These are phyloP conservation scores for Entonaema liquescens DNA, from an alignment of 495 filamentous ascomycete species.

Conservation along the genomic window DNA sequence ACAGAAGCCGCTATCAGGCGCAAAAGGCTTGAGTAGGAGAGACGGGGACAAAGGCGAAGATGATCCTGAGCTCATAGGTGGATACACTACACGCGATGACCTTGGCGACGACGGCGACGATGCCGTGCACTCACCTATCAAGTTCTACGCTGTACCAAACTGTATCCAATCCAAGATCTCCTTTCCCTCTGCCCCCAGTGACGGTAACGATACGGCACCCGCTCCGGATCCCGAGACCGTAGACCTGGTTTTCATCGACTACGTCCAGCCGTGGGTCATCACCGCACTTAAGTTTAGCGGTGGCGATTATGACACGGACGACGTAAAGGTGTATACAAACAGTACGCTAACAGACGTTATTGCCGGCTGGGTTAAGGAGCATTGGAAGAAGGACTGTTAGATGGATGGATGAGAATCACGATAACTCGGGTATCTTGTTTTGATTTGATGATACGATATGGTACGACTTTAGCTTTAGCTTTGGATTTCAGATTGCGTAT, in stretches of 20 bases:
- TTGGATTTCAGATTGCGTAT: neutral
- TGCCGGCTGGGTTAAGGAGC: constrained; percentile 75
- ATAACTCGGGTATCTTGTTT: neutral
- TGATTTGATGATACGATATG: neutral
- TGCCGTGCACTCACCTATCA: constrained; percentile 77
- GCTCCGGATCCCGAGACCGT: constrained; percentile 69
- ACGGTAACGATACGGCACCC: constrained; percentile 25
- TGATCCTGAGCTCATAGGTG: constrained; percentile 65
- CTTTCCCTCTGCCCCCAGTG: constrained; percentile 61
- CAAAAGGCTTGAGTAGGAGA: neutral
- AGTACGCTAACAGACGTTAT: constrained; percentile 79
- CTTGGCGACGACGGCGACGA: constrained; percentile 90
- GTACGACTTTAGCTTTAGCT: neutral
- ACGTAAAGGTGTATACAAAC: constrained; percentile 72
- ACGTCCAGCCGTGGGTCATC: constrained; percentile 81
- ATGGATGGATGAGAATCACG: neutral
- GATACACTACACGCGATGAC: constrained; percentile 91
- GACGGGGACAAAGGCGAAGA: constrained; percentile 9
- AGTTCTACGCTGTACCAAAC: constrained; percentile 82
- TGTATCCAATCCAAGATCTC: constrained; percentile 73
- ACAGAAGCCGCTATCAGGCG: constrained; percentile 45
- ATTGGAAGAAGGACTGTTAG: constrained; percentile 72
- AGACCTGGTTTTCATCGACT: constrained; percentile 90
- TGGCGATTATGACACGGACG: constrained; percentile 63
- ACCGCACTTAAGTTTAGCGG: constrained; percentile 74